A percentile compares a stretch with the other conserved stretches of the same genome.
These are phyloP conservation scores for Elongisporangium anandrum DNA, from an alignment of 352 stramenopile genomes.

Conservation along the genomic window DNA sequence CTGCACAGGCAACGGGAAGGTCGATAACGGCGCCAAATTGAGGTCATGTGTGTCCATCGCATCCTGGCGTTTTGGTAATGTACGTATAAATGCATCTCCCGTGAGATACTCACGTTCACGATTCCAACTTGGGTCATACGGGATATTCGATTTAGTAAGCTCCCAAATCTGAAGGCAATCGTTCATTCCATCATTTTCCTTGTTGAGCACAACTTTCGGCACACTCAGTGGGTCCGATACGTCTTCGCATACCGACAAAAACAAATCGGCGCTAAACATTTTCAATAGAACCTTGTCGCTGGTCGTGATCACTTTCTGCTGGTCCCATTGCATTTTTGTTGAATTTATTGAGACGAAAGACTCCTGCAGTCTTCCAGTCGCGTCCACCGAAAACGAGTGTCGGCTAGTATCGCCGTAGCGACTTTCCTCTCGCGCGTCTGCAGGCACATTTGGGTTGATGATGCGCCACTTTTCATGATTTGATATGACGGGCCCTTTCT, in stretches of 20 bases:
- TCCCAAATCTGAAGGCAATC: constrained; percentile 72
- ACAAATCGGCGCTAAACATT: constrained; percentile 56
- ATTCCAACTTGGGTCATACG: constrained; percentile 84
- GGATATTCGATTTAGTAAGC: constrained; percentile 83
- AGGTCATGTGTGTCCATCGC: constrained; percentile 27
- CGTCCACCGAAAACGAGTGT: neutral
- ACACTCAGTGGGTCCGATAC: neutral
- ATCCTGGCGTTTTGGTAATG: constrained; percentile 29
- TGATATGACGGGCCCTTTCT: constrained; percentile 72
- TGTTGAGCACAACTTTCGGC: constrained; percentile 34
- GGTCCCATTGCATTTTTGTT: constrained; percentile 39
- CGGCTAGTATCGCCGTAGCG: constrained; percentile 1
- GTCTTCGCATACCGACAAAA: constrained; percentile 31
- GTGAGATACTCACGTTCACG: constrained; percentile 78
- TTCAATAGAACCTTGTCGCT: constrained; percentile 76
- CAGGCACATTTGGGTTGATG: constrained; percentile 43
- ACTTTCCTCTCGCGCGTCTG: constrained; percentile 15
- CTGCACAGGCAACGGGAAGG: constrained; percentile 69
- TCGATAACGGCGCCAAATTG: constrained; percentile 62
- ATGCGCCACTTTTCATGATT: constrained; percentile 81
- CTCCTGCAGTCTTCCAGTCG: constrained; percentile 10
- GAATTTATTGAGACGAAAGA: constrained; percentile 35
- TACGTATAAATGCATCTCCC: constrained; percentile 49
- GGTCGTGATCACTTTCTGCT: constrained; percentile 58
- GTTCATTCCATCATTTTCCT: constrained; percentile 42